phyloP scores from a whole-genome alignment of 192 early-diverging fungal species.

The Irineochytrium annulatum region DNA sequence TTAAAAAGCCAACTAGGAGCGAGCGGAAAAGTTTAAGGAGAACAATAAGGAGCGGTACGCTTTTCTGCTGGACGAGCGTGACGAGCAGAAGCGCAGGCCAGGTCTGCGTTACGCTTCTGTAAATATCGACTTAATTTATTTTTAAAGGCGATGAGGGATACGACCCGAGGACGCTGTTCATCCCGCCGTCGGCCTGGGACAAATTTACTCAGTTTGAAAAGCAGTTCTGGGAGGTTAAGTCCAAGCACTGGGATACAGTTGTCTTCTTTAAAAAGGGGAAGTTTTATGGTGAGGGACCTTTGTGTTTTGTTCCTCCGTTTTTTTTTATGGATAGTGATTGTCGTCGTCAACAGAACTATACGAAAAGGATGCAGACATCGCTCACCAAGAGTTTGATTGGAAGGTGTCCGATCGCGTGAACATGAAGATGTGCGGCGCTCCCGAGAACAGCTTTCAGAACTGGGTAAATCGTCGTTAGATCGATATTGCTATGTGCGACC shows the following conservation, averaged over 20 bases:
- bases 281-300: slow-evolving; percentile 61
- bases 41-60: slow-evolving; percentile 78
- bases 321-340: neutral
- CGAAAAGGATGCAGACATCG: slow-evolving; percentile 96
- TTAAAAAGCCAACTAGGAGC: slow-evolving; percentile 25
- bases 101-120: slow-evolving; percentile 23
- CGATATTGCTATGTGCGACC: neutral
- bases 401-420: slow-evolving; percentile 94
- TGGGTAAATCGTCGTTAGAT: slow-evolving; percentile 53
- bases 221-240: slow-evolving; percentile 99
- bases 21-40: slow-evolving; percentile 73
- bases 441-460: slow-evolving; percentile 87
- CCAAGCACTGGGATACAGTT: slow-evolving; percentile 86
- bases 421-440: slow-evolving; percentile 99
- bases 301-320: neutral
- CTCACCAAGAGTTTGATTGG: slow-evolving; percentile 92
- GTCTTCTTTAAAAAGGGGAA: slow-evolving; percentile 99
- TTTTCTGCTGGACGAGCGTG: slow-evolving; percentile 82
- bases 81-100: slow-evolving; percentile 64
- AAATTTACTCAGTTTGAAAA: slow-evolving; percentile 92
- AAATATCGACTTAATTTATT: neutral
- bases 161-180: slow-evolving; percentile 84
- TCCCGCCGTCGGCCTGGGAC: slow-evolving; percentile 76
- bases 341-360: slow-evolving; percentile 89
- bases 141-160: slow-evolving; percentile 69